Base-by-base conservation (phyloP, 148 eudicot genomes). In the Drosera capensis region DNA sequence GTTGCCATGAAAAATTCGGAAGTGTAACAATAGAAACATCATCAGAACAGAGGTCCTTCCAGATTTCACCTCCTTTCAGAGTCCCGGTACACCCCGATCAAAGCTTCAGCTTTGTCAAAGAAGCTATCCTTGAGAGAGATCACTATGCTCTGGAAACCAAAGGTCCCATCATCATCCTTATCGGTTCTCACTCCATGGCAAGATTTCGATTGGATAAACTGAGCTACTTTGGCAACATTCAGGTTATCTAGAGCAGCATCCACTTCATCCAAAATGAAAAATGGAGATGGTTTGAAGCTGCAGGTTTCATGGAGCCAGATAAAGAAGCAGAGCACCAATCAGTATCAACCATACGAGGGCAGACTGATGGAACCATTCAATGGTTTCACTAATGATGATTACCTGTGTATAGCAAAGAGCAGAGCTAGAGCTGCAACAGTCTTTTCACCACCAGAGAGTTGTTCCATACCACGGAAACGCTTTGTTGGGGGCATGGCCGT, bases 401-500 rank as follows among this genome's bases (percentile, higher is more conserved):
- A 92, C 99, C 99, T 92, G 80, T 92, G 99, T 49, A 92, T 85
- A 60, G 99, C 52, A 48, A 92, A 92, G 38, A 92, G 84, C 52
- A 92, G 66, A 3, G 99, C 99, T 58, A 92, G 82, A 54, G 99
- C 99, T 19, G 99, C 95, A 57, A 92, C 99, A 37, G 99, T 92
- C 71, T 92, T 92, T 66, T 92, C 99, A 50, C 99, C 99, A 47
- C 99, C 99, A 43, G 99, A 92, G 23, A 92, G 75, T 48, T 81
- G 95, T 28, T 86, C 92, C 99, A 92, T 85, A 60, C 81, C 99
- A 59, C 95, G 94, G 40, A 71, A 92, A 3, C 95, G 93, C 74
- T 85, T 92, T 13, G 95, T 81, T 52, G 99, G 99, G 49, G 99
- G 95, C 99, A 92, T 92, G 28, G 95, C 88, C 42, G 88, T 76